These are phyloP conservation scores for Botryosphaeria dothidea DNA, from an alignment of 2,329 filamentous ascomycete genomes.

Conservation along the genomic window DNA sequence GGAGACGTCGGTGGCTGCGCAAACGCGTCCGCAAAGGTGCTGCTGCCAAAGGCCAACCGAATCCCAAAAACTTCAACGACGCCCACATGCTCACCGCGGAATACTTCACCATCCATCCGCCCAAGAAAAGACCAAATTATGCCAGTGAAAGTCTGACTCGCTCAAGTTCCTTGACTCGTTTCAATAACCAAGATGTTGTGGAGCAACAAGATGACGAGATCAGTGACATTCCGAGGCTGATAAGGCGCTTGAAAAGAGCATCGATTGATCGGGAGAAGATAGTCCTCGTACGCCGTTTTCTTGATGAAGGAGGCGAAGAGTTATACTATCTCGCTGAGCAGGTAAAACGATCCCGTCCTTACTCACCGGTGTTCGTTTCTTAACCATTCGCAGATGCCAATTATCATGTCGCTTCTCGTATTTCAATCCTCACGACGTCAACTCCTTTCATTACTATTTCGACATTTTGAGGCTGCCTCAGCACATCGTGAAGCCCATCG, in stretches of 20 bases:
- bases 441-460: conserved; percentile 69
- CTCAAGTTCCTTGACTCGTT: background rate
- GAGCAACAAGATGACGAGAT: conserved; percentile 51
- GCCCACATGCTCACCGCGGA: conserved; percentile 71
- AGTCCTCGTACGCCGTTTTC: conserved; percentile 77
- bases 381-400: conserved; percentile 28
- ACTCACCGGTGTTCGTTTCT: background rate
- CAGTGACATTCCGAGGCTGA: conserved; percentile 66
- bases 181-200: conserved; percentile 39
- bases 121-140: conserved; percentile 30
- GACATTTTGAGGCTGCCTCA: conserved; percentile 51
- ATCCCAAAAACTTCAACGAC: conserved; percentile 40
- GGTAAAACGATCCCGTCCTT: conserved; percentile 35
- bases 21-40: conserved; percentile 16
- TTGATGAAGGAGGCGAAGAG: conserved; percentile 75
- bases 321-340: conserved; percentile 70
- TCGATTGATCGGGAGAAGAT: conserved; percentile 91
- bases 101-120: conserved; percentile 72
- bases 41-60: background rate
- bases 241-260: conserved; percentile 66
- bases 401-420: conserved; percentile 67
- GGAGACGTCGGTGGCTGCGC: conserved; percentile 78
- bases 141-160: background rate
- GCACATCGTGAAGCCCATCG: conserved; percentile 51
- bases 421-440: conserved; percentile 86